Evolutionary conservation across 805 yeast species (phyloP), one percentile per base, ranked within the genome.

Genomic region (Pichia gijzeniarum): DNA sequence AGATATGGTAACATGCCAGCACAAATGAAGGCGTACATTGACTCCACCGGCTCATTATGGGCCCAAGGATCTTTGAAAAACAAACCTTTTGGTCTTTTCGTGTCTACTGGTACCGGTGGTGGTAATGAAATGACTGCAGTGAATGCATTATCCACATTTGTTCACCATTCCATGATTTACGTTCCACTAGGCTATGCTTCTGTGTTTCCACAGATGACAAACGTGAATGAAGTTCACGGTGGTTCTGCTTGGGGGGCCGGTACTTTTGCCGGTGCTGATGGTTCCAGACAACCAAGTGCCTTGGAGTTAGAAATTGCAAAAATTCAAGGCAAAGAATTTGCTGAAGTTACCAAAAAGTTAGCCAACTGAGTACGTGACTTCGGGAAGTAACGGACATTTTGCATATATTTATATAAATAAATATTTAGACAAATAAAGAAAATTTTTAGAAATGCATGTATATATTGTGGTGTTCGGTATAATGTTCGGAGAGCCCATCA

Each of bases 171-270:
- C 61, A 73, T 86, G 71, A 68, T 82, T 53, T 86, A 65, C 63
- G 79, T 87, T 48, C 95, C 95, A 50, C 73, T 86, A 56, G 95
- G 95, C 59, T 76, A 76, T 68, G 78, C 73, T 43, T 63, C 71
- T 30, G 73, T 71, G 32, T 77, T 79, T 60, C 72, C 76, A 41
- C 74, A 75, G 48, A 62, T 80, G 54, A 59, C 74, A 39, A 72
- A 73, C 63, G 59, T 82, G 46, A 73, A 70, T 14, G 90, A 82
- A 67, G 71, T 75, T 45, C 90, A 82, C 59, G 95, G 95, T 56
- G 82, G 83, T 56, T 77, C 90, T 44, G 77, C 95, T 43, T 87
- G 88, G 84, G 95, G 95, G 65, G 88, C 95, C 38, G 93, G 91
- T 59, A 70, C 85, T 47, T 71, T 74, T 54, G 87, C 95, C 31